Percentiles rank a stretch among this genome's conserved stretches.
Conservation (phyloP, 257 asterid species). For the Parsonsia alboflavescens region DNA sequence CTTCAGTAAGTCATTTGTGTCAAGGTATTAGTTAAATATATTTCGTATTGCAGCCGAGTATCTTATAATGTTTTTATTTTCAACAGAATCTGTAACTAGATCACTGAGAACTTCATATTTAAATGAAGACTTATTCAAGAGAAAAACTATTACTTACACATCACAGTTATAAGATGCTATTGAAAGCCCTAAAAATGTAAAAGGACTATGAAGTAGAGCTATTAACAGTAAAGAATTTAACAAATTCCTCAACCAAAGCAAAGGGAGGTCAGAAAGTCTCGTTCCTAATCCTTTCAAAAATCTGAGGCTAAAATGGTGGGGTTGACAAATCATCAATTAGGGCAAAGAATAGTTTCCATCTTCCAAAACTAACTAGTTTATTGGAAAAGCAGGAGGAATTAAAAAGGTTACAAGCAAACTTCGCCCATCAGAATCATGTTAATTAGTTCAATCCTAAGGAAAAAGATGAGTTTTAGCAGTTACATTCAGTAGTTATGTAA, state of each 20-base stretch:
- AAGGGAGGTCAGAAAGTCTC: not conserved
- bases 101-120: not conserved
- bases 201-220: not conserved
- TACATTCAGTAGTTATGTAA: not conserved
- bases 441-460: not conserved
- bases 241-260: not conserved
- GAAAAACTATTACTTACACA: not conserved
- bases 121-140: too few relatives aligned
- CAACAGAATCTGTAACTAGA: too few relatives aligned
- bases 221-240: not conserved
- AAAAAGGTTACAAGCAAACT: not conserved
- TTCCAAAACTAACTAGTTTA: not conserved
- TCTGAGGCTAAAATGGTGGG: too few relatives aligned
- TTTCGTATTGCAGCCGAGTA: not conserved
- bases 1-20: too few relatives aligned
- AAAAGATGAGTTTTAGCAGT: slow-evolving; percentile 1
- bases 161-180: not conserved
- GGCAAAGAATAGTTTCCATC: not conserved
- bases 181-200: not conserved
- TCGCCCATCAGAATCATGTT: not conserved
- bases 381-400: not conserved
- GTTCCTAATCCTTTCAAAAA: not conserved
- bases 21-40: not conserved
- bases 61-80: not conserved
- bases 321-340: not conserved